phyloP scores from a whole-genome alignment of 345 rosid species.

The Eutrema japonicum region DNA sequence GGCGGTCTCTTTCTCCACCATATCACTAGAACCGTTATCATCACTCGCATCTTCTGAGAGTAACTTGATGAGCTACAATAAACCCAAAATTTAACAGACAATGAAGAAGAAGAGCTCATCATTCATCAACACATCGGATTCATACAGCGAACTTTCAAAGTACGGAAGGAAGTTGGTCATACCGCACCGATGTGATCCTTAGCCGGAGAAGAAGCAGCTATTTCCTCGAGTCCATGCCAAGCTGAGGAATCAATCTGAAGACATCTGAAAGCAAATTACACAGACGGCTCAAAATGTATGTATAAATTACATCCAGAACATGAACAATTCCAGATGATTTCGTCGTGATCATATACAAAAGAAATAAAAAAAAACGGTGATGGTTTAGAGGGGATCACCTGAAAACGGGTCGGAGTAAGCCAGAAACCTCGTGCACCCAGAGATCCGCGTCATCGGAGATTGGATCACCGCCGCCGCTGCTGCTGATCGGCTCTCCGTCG shows the following conservation, averaged over 20 bases:
- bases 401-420: slow-evolving; percentile 84
- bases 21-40: slow-evolving; percentile 50
- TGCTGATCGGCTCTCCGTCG: background rate
- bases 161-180: slow-evolving; percentile 34
- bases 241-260: slow-evolving; percentile 70
- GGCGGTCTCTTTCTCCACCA: slow-evolving; percentile 65
- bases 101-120: slow-evolving; percentile 4
- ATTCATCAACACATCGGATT: background rate
- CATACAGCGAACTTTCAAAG: background rate
- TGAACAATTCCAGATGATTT: background rate
- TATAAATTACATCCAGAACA: slow-evolving; percentile 18
- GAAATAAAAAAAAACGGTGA: background rate
- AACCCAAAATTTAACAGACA: slow-evolving; percentile 3
- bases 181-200: slow-evolving; percentile 86
- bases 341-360: slow-evolving; percentile 1
- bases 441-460: slow-evolving; percentile 66
- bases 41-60: slow-evolving; percentile 62
- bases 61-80: slow-evolving; percentile 71
- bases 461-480: slow-evolving; percentile 41
- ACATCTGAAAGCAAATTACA: slow-evolving; percentile 50
- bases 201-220: slow-evolving; percentile 73
- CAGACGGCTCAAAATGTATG: background rate
- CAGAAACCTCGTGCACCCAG: slow-evolving; percentile 78
- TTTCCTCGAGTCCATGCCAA: slow-evolving; percentile 88
- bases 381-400: slow-evolving; percentile 46